Percentiles rank a stretch among this genome's conserved stretches.
Evolutionary conservation across 345 rosid genomes (phyloP).

Genomic region (Pistacia vera): DNA sequence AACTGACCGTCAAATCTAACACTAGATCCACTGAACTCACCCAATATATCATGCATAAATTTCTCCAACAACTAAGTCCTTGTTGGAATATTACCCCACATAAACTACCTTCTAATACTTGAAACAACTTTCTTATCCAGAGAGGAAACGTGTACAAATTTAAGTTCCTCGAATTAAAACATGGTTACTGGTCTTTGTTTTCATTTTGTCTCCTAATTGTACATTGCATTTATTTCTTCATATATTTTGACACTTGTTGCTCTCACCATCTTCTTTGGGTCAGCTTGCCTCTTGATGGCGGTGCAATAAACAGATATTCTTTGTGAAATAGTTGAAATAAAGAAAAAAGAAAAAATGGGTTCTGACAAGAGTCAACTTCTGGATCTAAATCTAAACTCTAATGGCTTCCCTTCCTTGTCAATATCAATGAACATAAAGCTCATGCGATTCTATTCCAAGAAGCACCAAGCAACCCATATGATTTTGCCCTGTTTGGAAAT

Average conservation of each 20-base stretch:
- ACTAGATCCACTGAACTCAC: conserved; percentile 10
- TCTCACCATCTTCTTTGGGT: conserved; percentile 22
- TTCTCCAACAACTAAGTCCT: neutral
- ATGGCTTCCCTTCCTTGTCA: too few relatives aligned
- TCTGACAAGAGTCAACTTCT: neutral
- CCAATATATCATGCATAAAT: neutral
- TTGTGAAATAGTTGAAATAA: too few relatives aligned
- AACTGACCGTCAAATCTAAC: neutral
- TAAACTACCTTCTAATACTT: neutral
- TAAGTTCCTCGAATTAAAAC: conserved; percentile 5
- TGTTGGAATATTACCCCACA: neutral
- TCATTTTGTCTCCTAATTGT: neutral
- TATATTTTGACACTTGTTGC: conserved; percentile 26
- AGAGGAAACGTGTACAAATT: conserved; percentile 5
- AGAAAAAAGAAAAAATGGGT: too few relatives aligned
- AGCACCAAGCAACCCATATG: neutral
- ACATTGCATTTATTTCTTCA: conserved; percentile 22
- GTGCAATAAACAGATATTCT: neutral
- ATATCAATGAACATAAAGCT: neutral
- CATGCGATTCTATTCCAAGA: too few relatives aligned
- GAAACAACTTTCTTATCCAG: neutral
- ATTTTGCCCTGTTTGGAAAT: neutral
- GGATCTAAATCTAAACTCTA: neutral
- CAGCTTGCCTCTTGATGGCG: conserved; percentile 9
- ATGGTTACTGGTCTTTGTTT: conserved; percentile 22